Conservation (phyloP, 2,329 filamentous ascomycete genomes). For the Achaetomium macrosporum region DNA sequence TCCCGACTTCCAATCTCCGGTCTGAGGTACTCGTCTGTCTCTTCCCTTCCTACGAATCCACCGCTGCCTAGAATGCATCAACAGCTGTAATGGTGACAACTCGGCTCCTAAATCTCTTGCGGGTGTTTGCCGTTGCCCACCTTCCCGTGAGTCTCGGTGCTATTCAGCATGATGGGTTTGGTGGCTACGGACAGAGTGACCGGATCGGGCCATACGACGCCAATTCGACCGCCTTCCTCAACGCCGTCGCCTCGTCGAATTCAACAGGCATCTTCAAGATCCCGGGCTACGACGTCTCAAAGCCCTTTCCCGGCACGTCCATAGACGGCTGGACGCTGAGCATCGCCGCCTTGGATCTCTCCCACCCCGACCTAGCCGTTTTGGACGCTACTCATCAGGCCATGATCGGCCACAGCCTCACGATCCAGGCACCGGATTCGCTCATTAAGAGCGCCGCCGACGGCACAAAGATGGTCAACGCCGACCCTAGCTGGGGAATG, state of each 20-base stretch:
- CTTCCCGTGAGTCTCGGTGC: background rate
- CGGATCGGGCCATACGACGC: constrained; percentile 10
- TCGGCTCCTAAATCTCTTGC: background rate
- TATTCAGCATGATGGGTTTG: background rate
- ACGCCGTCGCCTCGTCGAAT: constrained; percentile 6
- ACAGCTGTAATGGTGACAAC: background rate
- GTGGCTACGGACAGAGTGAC: constrained; percentile 5
- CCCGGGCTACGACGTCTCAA: constrained; percentile 15
- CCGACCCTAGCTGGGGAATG: constrained; percentile 17
- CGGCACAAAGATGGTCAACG: constrained; percentile 8
- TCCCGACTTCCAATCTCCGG: too few relatives aligned
- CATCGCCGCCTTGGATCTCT: constrained; percentile 10
- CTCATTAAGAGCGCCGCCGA: constrained; percentile 3
- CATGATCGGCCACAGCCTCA: constrained; percentile 10
- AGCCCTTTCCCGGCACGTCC: constrained; percentile 9
- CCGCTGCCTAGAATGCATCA: too few relatives aligned
- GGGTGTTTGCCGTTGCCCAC: background rate
- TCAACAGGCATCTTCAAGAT: constrained; percentile 11
- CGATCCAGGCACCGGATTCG: constrained; percentile 4
- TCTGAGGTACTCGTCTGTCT: too few relatives aligned
- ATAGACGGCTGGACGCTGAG: constrained; percentile 14
- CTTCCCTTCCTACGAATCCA: too few relatives aligned
- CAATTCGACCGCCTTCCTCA: constrained; percentile 12
- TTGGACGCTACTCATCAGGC: background rate
- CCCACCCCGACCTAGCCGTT: background rate